These are phyloP conservation scores for Crepidotus variabilis DNA, from an alignment of 768 basidiomycete species.

Conservation along the genomic window DNA sequence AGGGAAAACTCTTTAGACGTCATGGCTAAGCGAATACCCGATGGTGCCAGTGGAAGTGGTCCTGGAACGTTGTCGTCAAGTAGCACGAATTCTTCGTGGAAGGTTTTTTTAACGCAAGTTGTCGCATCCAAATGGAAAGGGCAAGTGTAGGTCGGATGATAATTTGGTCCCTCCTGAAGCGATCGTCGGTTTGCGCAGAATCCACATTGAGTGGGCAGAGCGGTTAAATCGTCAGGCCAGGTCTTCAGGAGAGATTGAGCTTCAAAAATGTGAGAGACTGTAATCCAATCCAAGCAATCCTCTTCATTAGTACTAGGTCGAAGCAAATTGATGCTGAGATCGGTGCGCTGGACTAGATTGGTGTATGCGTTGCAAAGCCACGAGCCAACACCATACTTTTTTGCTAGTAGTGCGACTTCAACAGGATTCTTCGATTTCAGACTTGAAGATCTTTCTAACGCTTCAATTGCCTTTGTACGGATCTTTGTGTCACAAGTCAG, in stretches of 20 bases:
- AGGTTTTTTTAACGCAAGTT: neutral
- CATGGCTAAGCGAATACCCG: neutral
- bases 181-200: neutral
- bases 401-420: neutral
- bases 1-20: neutral
- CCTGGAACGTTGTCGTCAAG: neutral
- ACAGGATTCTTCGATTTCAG: neutral
- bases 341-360: neutral
- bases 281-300: neutral
- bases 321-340: neutral
- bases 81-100: neutral
- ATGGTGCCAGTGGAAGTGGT: neutral
- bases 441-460: neutral
- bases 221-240: no score
- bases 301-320: neutral
- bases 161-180: neutral
- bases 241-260: neutral
- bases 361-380: neutral
- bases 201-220: neutral
- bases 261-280: neutral
- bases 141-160: neutral
- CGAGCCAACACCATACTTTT: neutral
- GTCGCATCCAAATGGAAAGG: neutral
- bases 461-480: neutral
- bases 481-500: neutral